phyloP scores from a whole-genome alignment of 345 rosid species.

The Rhizophora apiculata region DNA sequence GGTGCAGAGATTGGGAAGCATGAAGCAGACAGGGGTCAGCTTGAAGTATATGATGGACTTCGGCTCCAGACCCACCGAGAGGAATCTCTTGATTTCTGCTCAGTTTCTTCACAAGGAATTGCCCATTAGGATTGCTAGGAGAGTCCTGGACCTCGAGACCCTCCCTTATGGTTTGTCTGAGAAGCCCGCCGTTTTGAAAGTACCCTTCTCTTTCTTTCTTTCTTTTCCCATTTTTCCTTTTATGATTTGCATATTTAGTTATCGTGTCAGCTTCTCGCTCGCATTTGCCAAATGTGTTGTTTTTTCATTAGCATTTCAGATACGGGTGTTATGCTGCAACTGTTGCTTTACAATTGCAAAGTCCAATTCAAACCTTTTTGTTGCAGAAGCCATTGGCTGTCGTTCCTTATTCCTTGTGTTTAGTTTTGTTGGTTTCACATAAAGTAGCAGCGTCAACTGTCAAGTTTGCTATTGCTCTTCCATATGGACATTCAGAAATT shows the following conservation, averaged over 20 bases:
- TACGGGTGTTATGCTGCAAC: neutral
- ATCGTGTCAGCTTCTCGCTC: neutral
- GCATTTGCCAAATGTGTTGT: neutral
- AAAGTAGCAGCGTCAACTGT: neutral
- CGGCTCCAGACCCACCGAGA: constrained; percentile 53
- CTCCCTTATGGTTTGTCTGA: constrained; percentile 82
- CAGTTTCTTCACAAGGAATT: constrained; percentile 91
- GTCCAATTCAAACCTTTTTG: neutral
- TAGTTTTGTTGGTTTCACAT: neutral
- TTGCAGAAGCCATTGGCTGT: neutral
- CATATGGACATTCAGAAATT: neutral
- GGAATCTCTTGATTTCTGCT: constrained; percentile 68
- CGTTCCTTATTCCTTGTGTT: neutral
- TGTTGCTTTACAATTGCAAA: neutral
- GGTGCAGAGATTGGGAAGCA: constrained; percentile 74
- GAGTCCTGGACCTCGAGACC: constrained; percentile 74
- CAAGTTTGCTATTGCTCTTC: neutral
- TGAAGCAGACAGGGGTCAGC: constrained; percentile 93
- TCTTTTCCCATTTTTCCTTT: neutral
- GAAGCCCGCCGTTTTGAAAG: constrained; percentile 81
- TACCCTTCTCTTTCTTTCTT: constrained; percentile 8
- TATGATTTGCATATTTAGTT: neutral
- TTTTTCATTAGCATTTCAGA: neutral
- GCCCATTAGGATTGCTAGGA: constrained; percentile 73
- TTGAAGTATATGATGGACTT: constrained; percentile 95